Evolutionary conservation across 2,329 filamentous ascomycete genomes (phyloP), one percentile per base, ranked within the genome.

Genomic region (Ceratocystis albifundus): DNA sequence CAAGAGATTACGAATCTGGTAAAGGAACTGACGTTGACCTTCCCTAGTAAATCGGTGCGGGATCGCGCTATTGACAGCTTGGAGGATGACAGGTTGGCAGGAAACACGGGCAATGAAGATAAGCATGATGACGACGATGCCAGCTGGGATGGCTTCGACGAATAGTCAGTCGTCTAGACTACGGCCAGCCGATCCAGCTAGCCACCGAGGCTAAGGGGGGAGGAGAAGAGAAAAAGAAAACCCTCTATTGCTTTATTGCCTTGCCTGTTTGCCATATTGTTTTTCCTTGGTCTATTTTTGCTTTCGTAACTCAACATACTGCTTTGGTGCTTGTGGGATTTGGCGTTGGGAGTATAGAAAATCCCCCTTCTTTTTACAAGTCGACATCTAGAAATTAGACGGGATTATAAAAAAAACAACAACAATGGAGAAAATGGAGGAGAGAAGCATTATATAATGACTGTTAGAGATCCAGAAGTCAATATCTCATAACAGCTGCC

Each of bases 81-180:
- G 68, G 80, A 79, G 1, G 93, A 97, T 74, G 86, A 88, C 71
- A 81, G 90, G 70, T 75, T 96, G 74, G 82, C 83, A 62, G 83
- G 84, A 74, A 89, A 70, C 22, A 74, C 75, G 45, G 76, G 75
- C 28, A 70, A 71, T 30, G 72, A 72, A 3, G 75, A 70, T 57
- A 68, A 67, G n/a, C 73, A 74, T 64, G 75, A 77, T n/a, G 79
- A 78, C 30, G 79, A 82, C 5, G 53, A 30, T 32, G 80, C 80
- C 41, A 82, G 84, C 70, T 90, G 86, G 84, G 85, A 81, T 70
- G 88, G 88, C 0, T 85, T 91, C 70, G 82, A 84, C 6, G 85
- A 88, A 70, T 87, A 66, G 46, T 36, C 8, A 66, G 46, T 36
- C 8, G 32, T 3, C 32, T 36, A 36, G 32, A 36, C 32, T 36